These are phyloP conservation scores for Dactylella cylindrospora DNA, from an alignment of 2,329 filamentous ascomycete genomes.

Conservation along the genomic window DNA sequence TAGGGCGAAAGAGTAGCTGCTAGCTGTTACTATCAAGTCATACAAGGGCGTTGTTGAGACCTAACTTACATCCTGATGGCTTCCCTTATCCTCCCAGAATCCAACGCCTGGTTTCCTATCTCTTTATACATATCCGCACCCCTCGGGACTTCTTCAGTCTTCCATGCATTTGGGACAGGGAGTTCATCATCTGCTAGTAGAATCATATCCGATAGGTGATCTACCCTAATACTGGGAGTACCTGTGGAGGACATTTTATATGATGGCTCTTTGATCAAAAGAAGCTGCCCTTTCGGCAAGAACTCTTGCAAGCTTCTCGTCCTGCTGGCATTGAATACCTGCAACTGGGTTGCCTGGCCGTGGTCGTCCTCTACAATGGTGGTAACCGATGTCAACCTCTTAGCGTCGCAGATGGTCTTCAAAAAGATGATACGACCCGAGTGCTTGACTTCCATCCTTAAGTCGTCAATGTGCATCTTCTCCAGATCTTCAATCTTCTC, in stretches of 20 bases:
- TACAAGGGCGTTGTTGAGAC: too few species aligned
- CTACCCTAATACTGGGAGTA: conserved; percentile 17
- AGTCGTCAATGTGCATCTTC: conserved; percentile 2
- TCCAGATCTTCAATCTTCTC: not conserved
- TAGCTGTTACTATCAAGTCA: too few species aligned
- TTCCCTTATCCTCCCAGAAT: not conserved
- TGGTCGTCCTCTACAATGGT: conserved; percentile 16
- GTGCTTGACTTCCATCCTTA: conserved; percentile 10
- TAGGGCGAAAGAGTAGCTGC: too few species aligned
- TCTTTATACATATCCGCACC: conserved; percentile 5
- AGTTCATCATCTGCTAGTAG: conserved; percentile 15
- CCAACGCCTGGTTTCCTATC: conserved; percentile 17
- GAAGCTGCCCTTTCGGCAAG: conserved; percentile 16
- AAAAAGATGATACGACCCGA: conserved; percentile 9
- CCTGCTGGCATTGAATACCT: conserved; percentile 12
- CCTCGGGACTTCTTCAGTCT: not conserved
- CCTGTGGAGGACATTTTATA: conserved; percentile 16
- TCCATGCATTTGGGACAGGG: conserved; percentile 11
- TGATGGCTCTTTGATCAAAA: conserved; percentile 24
- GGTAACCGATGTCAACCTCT: conserved; percentile 1
- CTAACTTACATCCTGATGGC: conserved; percentile 26
- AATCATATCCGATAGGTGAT: conserved; percentile 24
- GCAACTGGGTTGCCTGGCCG: conserved; percentile 5
- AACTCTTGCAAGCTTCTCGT: not conserved
- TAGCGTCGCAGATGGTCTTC: conserved; percentile 3